These are phyloP conservation scores for Aquilaria malaccensis DNA, from an alignment of 345 rosid species.

Conservation along the genomic window DNA sequence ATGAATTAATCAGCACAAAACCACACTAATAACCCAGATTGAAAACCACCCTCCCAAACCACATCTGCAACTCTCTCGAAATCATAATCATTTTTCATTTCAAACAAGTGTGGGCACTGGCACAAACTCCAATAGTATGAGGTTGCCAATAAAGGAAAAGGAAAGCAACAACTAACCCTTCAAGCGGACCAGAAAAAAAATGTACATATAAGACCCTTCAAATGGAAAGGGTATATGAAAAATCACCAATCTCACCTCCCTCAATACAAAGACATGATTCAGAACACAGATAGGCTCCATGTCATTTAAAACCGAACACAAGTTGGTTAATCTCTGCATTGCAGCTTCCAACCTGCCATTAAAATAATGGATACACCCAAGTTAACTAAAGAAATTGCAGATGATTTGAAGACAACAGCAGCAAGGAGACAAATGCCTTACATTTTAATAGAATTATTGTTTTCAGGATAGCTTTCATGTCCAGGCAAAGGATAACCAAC, in stretches of 20 bases:
- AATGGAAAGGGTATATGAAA: background rate
- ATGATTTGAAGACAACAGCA: constrained; percentile 8
- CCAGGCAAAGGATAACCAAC: constrained; percentile 81
- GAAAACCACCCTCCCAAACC: too few relatives aligned
- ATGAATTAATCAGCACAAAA: background rate
- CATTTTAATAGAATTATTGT: constrained; percentile 86
- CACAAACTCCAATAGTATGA: too few relatives aligned
- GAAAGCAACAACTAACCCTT: background rate
- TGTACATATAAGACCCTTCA: background rate
- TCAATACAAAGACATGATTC: constrained; percentile 89
- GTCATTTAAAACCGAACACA: constrained; percentile 91
- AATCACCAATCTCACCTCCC: constrained; percentile 63
- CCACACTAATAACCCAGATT: too few relatives aligned
- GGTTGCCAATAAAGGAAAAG: background rate
- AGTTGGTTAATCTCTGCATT: constrained; percentile 93
- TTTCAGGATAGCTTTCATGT: constrained; percentile 95
- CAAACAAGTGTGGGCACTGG: too few relatives aligned
- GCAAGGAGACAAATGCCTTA: constrained; percentile 23
- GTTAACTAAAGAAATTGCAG: constrained; percentile 7
- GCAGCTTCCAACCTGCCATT: constrained; percentile 98
- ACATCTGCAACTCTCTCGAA: too few relatives aligned
- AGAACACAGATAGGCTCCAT: constrained; percentile 99
- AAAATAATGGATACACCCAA: constrained; percentile 12
- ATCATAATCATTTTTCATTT: too few relatives aligned
- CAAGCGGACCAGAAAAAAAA: background rate